Evolutionary conservation across 2,329 filamentous ascomycete genomes (phyloP), one percentile per base, ranked within the genome.

Genomic region (Apiospora marii): DNA sequence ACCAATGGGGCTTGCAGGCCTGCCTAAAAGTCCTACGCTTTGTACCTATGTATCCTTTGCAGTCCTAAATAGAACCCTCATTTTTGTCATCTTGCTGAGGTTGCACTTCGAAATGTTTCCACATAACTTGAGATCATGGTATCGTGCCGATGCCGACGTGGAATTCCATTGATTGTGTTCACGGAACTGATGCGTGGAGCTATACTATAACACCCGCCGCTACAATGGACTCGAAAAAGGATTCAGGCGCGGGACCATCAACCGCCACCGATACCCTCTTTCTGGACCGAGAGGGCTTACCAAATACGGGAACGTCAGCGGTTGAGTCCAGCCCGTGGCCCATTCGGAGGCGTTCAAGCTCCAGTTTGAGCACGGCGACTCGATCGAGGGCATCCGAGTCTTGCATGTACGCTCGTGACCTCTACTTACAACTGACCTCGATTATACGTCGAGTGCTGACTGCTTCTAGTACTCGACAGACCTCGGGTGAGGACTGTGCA

Each of bases 401-500:
- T 73, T 81, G 79, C 79, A 76, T 80, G 80, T 81, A 77, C 80
- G 80, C 73, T 24, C 51, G 24, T 61, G 12, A 30, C 69, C 69
- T 43, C 24, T 43, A 53, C 30, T 61, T 58, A 53, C 46, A 43
- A 16, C 51, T 49, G 22, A 22, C 41, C 30, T 58, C 46, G 34
- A 41, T n/a, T 41, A 64, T 64, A 34, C 2, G 58, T 64, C 22
- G 44, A 49, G 27, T 49, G 67, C 67, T 69, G 67, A 69, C 48
- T 49, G 44, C 67, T 49, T 22, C 73, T 67, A 88, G 87, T 64
- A 83, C 83, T 75, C 84, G 84, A 73, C 83, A 85, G 67, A 84
- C 83, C 30, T 80, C 83, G 14, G 82, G 81, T 43, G 84, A 88
- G 73, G 86, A 88, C 76, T 89, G 88, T 77, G 85, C 85, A 27